Percentiles rank a stretch among this genome's conserved stretches.
phyloP scores from a whole-genome alignment of 768 basidiomycete species.

The Termitomyces titanicus region DNA sequence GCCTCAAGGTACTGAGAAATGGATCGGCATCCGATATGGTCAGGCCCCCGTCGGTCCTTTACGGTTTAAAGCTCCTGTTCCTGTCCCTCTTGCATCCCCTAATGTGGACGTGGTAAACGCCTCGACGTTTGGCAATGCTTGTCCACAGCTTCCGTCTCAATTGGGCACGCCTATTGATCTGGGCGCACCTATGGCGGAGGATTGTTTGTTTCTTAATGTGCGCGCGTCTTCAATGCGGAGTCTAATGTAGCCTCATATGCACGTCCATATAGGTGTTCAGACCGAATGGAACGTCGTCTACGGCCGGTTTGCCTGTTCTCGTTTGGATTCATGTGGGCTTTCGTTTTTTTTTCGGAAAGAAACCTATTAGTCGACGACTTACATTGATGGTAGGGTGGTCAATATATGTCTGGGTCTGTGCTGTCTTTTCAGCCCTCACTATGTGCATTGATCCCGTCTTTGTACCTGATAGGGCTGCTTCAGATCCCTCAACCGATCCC shows the following conservation, averaged over 20 bases:
- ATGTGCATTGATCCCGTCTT: not conserved
- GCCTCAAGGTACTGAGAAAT: conserved; percentile 45
- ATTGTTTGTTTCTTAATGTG: conserved; percentile 56
- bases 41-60: conserved; percentile 51
- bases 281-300: conserved; percentile 22
- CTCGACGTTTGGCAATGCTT: conserved; percentile 49
- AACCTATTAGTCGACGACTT: not conserved
- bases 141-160: conserved; percentile 40
- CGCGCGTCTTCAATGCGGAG: conserved; percentile 2
- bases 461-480: conserved; percentile 35
- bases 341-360: not conserved
- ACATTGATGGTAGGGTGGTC: conserved; percentile 38
- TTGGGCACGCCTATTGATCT: conserved; percentile 39
- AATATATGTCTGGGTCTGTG: conserved; percentile 38
- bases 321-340: conserved; percentile 34
- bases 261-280: conserved; percentile 29
- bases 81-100: conserved; percentile 29
- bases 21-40: conserved; percentile 62
- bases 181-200: conserved; percentile 45
- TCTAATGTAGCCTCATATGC: not conserved
- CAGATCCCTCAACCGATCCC: conserved; percentile 38
- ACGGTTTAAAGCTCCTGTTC: conserved; percentile 54
- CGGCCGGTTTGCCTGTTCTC: conserved; percentile 33
- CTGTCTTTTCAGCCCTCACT: not conserved
- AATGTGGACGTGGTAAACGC: conserved; percentile 31